Evolutionary conservation across 257 asterid species (phyloP).

Genomic region (Mitragyna speciosa): DNA sequence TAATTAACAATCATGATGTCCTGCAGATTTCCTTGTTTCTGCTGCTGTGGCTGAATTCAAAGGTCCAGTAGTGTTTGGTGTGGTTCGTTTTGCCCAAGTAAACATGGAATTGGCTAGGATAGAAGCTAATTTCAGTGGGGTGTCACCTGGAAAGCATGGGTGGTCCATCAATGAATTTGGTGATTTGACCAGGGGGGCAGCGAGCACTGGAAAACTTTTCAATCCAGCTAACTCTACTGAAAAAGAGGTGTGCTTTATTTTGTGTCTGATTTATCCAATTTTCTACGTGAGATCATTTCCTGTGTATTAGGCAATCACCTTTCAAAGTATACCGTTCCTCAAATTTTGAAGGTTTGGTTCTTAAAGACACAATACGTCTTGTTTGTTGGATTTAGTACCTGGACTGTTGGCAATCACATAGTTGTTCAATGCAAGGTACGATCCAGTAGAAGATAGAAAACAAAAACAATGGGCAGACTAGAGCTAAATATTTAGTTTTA

Average conservation of each 20-base stretch:
- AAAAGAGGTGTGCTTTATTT: slow-evolving; percentile 38
- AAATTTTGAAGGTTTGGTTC: neutral
- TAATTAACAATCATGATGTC: neutral
- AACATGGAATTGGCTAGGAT: slow-evolving; percentile 76
- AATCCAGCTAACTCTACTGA: slow-evolving; percentile 41
- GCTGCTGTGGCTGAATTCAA: slow-evolving; percentile 94
- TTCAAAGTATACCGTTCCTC: neutral
- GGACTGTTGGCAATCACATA: neutral
- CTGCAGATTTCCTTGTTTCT: slow-evolving; percentile 82
- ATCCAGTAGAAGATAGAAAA: too few species aligned
- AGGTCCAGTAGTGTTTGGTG: slow-evolving; percentile 80
- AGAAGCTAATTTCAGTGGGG: slow-evolving; percentile 92
- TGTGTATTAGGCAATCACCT: neutral
- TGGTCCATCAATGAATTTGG: slow-evolving; percentile 94
- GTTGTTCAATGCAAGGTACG: neutral
- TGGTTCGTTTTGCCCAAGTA: slow-evolving; percentile 91
- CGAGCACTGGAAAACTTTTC: slow-evolving; percentile 83
- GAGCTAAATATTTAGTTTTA: too few species aligned
- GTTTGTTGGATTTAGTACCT: neutral
- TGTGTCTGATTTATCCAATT: neutral
- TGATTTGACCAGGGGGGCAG: slow-evolving; percentile 82
- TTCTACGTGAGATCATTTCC: neutral
- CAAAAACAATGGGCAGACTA: too few species aligned
- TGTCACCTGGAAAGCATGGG: slow-evolving; percentile 76
- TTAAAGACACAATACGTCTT: neutral